Evolutionary conservation across 257 asterid genomes (phyloP), one percentile per base, ranked within the genome.

Genomic region (Capsicum baccatum): DNA sequence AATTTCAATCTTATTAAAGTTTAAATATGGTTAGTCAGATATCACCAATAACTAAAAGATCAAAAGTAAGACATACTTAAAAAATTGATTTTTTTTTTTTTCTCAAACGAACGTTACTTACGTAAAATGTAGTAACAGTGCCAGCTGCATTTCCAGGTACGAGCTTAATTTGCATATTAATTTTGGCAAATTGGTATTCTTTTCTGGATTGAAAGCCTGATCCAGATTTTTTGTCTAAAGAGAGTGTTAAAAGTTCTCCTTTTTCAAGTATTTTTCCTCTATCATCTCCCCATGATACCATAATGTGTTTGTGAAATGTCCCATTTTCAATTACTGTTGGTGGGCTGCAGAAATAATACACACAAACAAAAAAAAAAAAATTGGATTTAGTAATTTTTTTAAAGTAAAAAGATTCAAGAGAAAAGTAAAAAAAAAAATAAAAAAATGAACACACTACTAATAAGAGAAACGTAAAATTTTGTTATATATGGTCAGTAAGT

Each of bases 81-180:
- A 10, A 4, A 21, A 10, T 10, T 0, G 0, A 63, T 0, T 9
- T 68, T 15, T 68, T 15, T 68, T 15, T 14, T 68, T 15, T 26
- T 26, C 2, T 37, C 52, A 7, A 4, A 2, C 3, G 39, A 68
- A 58, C 4, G n/a, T 26, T 17, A 44, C 95, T 91, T 88, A 94
- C 98, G 55, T 94, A 94, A 50, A 92, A 94, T 15, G 98, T 93
- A n/a, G 98, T 93, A 90, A 94, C 94, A 0, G 98, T 94, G 86
- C 98, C 98, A 1, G 98, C 98, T 9, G 98, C 91, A 62, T 94
- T 85, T 6, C 97, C 98, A 0, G 94, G 92, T 62, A 95, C 88
- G 35, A 93, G 98, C 88, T 95, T 95, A 82, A 95, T 92, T 63
- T 91, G 92, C 94, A 95, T 93, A 12, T 95, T 95, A 9, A 95